These are phyloP conservation scores for Chrysanthemum makinoi DNA, from an alignment of 129 eudicot species.

Conservation along the genomic window DNA sequence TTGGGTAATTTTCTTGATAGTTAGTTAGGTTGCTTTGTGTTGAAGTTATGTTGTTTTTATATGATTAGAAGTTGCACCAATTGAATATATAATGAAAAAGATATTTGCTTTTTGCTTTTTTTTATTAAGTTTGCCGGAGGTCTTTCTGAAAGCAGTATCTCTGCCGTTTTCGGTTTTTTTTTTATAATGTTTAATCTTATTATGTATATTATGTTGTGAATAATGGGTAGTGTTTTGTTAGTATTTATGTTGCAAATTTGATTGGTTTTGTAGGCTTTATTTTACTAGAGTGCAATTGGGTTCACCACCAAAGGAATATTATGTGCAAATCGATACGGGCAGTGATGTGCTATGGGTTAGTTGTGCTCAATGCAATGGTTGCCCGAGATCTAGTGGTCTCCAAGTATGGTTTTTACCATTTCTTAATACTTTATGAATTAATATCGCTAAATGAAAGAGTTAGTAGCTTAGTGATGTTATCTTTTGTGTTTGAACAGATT, in stretches of 20 bases:
- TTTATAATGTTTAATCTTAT: too few species aligned
- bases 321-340: slow-evolving; percentile 93
- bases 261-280: slow-evolving; percentile 65
- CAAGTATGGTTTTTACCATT: slow-evolving; percentile 43
- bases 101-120: slow-evolving; percentile 25
- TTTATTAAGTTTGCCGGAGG: not conserved
- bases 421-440: slow-evolving; percentile 3
- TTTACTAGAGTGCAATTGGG: slow-evolving; percentile 81
- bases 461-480: not conserved
- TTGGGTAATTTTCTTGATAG: slow-evolving; percentile 61
- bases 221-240: not conserved
- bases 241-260: not conserved
- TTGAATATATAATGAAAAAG: slow-evolving; percentile 2
- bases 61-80: slow-evolving; percentile 15
- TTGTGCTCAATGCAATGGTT: slow-evolving; percentile 72
- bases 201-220: too few species aligned
- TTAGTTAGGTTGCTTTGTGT: not conserved
- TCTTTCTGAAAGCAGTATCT: not conserved
- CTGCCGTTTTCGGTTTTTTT: too few species aligned
- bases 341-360: slow-evolving; percentile 94
- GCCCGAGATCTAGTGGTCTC: slow-evolving; percentile 91
- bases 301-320: slow-evolving; percentile 76
- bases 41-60: slow-evolving; percentile 15
- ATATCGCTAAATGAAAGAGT: not conserved
- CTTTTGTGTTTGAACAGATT: slow-evolving; percentile 42